These are phyloP conservation scores for Phytophthora crassamura DNA, from an alignment of 352 stramenopile genomes.

Conservation along the genomic window DNA sequence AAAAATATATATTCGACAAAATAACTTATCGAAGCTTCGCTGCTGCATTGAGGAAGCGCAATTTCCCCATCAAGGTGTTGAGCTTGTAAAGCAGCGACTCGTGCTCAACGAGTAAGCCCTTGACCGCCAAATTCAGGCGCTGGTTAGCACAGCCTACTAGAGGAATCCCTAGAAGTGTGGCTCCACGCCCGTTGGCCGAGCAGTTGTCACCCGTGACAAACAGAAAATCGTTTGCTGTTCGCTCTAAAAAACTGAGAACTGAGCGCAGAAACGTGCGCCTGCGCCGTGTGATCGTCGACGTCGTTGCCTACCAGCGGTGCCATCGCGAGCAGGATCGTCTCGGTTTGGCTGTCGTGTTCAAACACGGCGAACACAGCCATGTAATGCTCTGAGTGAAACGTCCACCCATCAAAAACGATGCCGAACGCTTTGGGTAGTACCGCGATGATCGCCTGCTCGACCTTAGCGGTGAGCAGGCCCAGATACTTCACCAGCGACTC, in stretches of 20 bases:
- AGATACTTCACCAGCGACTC: neutral
- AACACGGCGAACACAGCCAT: neutral
- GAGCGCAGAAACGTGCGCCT: neutral
- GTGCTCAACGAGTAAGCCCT: neutral
- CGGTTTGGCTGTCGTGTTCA: neutral
- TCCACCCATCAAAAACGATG: neutral
- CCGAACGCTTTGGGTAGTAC: neutral
- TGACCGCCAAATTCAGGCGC: neutral
- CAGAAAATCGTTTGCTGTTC: neutral
- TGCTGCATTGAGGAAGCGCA: neutral
- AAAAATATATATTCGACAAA: neutral
- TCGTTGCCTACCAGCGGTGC: neutral
- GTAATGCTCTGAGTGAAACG: neutral
- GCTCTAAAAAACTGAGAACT: neutral
- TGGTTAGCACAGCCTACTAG: neutral
- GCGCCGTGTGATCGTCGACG: neutral
- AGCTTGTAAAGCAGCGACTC: neutral
- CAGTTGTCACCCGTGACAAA: conserved; percentile 2
- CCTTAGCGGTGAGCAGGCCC: neutral
- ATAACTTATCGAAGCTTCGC: neutral
- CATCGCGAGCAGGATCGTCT: neutral
- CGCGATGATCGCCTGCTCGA: neutral
- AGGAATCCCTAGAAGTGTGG: neutral
- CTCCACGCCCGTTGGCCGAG: neutral
- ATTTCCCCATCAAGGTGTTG: neutral